Evolutionary conservation across 2,329 filamentous ascomycete species (phyloP).

Genomic region (Penicillium paneum): DNA sequence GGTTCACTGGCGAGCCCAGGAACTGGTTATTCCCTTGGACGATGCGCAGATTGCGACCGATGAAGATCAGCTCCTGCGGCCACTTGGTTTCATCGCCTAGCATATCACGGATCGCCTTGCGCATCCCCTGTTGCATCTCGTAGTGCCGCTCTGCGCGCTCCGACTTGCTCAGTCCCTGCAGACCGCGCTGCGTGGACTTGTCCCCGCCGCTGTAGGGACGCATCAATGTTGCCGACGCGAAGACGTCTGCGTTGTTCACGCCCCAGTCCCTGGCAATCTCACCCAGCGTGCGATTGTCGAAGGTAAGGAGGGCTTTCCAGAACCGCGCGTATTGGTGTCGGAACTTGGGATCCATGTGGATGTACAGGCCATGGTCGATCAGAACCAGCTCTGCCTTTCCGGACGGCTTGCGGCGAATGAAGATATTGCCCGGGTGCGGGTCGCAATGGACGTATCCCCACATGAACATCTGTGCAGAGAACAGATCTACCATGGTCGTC

Average conservation of each 20-base stretch:
- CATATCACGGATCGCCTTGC: constrained; percentile 71
- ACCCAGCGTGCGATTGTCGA: constrained; percentile 78
- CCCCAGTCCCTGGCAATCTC: constrained; percentile 78
- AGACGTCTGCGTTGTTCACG: constrained; percentile 82
- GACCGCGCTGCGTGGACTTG: constrained; percentile 58
- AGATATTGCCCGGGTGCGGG: constrained; percentile 95
- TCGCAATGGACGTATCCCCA: constrained; percentile 96
- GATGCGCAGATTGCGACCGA: constrained; percentile 86
- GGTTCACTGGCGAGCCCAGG: constrained; percentile 81
- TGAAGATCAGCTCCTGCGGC: constrained; percentile 88
- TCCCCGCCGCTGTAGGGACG: constrained; percentile 86
- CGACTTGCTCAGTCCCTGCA: constrained; percentile 51
- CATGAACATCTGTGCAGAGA: constrained; percentile 96
- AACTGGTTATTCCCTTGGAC: constrained; percentile 93
- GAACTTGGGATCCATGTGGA: constrained; percentile 81
- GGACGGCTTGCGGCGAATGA: constrained; percentile 78
- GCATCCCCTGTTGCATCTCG: constrained; percentile 73
- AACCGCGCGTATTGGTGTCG: constrained; percentile 81
- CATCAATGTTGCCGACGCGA: constrained; percentile 86
- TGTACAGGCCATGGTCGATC: constrained; percentile 95
- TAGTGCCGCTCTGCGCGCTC: constrained; percentile 62
- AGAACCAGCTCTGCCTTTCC: constrained; percentile 88
- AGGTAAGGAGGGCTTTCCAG: constrained; percentile 91
- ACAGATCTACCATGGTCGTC: constrained; percentile 94
- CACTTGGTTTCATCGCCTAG: constrained; percentile 82